Percentiles rank a stretch among this genome's conserved stretches.
Evolutionary conservation across 2,329 filamentous ascomycete species (phyloP).

Genomic region (Diaporthe eres): DNA sequence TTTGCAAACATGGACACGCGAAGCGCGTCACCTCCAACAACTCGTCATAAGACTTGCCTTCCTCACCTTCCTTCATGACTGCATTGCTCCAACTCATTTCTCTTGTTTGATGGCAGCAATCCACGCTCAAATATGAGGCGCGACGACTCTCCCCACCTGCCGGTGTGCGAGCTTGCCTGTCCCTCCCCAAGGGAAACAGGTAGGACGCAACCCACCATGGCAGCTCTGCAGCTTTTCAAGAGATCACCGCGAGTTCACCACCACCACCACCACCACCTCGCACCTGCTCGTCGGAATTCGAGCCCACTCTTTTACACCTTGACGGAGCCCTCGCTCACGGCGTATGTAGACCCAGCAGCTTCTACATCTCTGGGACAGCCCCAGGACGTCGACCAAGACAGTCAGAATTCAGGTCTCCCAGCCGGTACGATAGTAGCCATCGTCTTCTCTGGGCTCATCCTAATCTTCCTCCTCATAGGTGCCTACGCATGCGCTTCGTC

Average conservation of each 20-base stretch:
- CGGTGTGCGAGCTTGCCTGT: slow-evolving; percentile 18
- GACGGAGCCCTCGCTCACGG: background rate
- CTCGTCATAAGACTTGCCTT: background rate
- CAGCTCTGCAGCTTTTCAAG: background rate
- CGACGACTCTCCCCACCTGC: background rate
- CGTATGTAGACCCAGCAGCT: background rate
- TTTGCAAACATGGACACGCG: slow-evolving; percentile 6
- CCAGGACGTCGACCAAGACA: background rate
- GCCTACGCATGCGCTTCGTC: slow-evolving; percentile 1
- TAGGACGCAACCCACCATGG: background rate
- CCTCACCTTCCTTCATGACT: background rate
- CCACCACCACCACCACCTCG: background rate
- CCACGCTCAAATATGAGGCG: slow-evolving; percentile 16
- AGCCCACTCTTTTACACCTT: background rate
- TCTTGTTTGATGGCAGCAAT: background rate
- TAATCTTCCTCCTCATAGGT: slow-evolving; percentile 16
- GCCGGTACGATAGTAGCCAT: slow-evolving; percentile 26
- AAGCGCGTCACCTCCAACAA: background rate
- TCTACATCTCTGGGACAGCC: background rate
- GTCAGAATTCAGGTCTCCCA: background rate
- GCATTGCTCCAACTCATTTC: background rate
- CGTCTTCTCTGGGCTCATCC: slow-evolving; percentile 4
- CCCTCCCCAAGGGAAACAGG: background rate
- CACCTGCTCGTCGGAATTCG: background rate
- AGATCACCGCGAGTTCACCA: background rate